Conservation (phyloP, 106 monocot species). For the Chionographis japonica region DNA sequence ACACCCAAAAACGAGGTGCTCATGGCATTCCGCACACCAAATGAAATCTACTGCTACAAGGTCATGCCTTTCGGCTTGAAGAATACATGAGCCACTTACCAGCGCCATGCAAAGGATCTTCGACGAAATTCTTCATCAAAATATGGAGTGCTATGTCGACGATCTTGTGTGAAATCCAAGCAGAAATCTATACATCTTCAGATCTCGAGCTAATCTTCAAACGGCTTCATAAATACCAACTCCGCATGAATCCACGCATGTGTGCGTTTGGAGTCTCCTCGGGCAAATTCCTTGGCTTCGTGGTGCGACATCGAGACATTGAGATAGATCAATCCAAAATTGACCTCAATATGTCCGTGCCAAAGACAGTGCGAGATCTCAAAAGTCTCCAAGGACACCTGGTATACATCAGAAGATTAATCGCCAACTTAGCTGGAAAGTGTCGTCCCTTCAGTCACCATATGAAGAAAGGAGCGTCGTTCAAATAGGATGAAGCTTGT, state of each 20-base stretch:
- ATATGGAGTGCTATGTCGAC: no score
- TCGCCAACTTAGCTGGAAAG: neutral
- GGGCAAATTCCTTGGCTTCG: neutral
- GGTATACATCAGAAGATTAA: neutral
- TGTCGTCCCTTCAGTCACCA: neutral
- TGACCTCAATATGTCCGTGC: neutral
- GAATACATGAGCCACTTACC: constrained; percentile 3
- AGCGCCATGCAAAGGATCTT: neutral
- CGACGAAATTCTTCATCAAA: neutral
- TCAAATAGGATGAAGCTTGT: neutral
- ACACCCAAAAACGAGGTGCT: neutral
- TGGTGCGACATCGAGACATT: neutral
- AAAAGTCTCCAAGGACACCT: neutral
- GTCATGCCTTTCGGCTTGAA: neutral
- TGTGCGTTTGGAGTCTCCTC: neutral
- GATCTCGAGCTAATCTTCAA: no score
- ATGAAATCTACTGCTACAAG: neutral
- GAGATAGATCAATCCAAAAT: neutral
- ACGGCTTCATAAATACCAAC: neutral
- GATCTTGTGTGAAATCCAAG: no score
- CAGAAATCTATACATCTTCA: no score
- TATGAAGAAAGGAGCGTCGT: neutral
- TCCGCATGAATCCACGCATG: neutral
- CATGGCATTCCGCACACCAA: neutral
- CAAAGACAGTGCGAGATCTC: neutral